Percentiles rank a stretch among this genome's conserved stretches.
phyloP scores from a whole-genome alignment of 768 basidiomycete species.

The Boletus subcaerulescens region DNA sequence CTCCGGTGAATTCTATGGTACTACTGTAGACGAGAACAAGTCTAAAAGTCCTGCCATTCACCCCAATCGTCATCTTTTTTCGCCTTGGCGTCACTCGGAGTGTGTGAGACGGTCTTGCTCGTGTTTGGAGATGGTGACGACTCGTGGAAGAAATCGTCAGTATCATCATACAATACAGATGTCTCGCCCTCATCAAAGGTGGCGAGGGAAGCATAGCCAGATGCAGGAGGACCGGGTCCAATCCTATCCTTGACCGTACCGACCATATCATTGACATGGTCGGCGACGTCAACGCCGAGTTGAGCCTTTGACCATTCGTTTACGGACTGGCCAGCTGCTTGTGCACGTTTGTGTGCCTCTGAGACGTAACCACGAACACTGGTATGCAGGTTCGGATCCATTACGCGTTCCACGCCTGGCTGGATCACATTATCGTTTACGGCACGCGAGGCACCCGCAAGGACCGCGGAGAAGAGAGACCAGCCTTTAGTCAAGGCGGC shows the following conservation, averaged over 20 bases:
- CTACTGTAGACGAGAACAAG: background rate
- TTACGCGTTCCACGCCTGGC: slow-evolving; percentile 78
- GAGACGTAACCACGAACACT: slow-evolving; percentile 70
- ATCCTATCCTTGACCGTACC: slow-evolving; percentile 59
- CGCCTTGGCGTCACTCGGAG: slow-evolving; percentile 13
- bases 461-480: slow-evolving; percentile 89
- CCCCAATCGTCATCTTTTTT: slow-evolving; percentile 61
- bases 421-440: slow-evolving; percentile 89
- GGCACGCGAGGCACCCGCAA: slow-evolving; percentile 72
- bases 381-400: slow-evolving; percentile 76
- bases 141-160: slow-evolving; percentile 58
- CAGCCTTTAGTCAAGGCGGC: slow-evolving; percentile 90
- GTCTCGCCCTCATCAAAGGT: slow-evolving; percentile 50
- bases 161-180: slow-evolving; percentile 61
- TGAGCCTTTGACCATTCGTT: slow-evolving; percentile 77
- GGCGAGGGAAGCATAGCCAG: slow-evolving; percentile 49
- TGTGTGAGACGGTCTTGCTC: slow-evolving; percentile 2
- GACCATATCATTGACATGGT: slow-evolving; percentile 68
- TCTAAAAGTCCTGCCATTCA: slow-evolving; percentile 80
- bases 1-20: slow-evolving; percentile 2
- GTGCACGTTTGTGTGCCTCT: slow-evolving; percentile 65
- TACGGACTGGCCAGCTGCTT: slow-evolving; percentile 56
- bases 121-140: slow-evolving; percentile 23
- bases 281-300: slow-evolving; percentile 84
- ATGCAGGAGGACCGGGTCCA: slow-evolving; percentile 51